Evolutionary conservation across 208 protist genomes (phyloP).

Genomic region (Trichomonas gallinae): DNA sequence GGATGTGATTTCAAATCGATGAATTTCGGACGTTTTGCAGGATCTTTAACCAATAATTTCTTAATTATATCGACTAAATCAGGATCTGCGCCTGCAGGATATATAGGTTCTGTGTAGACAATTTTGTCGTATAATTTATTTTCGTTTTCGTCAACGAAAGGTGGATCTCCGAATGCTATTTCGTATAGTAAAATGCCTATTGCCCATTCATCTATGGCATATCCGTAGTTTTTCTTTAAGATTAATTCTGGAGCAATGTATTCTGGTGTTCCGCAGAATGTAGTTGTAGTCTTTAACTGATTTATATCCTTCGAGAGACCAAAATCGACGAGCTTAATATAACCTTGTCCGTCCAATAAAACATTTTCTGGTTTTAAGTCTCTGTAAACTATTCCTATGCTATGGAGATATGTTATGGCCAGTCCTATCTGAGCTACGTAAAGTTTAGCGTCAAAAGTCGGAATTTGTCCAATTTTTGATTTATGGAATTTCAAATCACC

Average conservation of each 20-base stretch:
- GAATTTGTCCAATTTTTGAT: constrained; percentile 39
- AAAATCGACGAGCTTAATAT: constrained; percentile 46
- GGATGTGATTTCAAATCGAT: constrained; percentile 39
- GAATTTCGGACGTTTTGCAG: constrained; percentile 3
- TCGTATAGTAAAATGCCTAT: background rate
- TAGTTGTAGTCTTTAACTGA: constrained; percentile 34
- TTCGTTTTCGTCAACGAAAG: background rate
- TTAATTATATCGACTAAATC: background rate
- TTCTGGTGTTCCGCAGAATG: constrained; percentile 57
- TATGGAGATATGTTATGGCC: constrained; percentile 46
- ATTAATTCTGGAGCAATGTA: constrained; percentile 40
- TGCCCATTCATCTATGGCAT: background rate
- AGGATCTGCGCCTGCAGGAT: background rate
- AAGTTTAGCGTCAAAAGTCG: constrained; percentile 38
- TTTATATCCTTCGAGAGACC: constrained; percentile 50
- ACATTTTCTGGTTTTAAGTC: constrained; percentile 55
- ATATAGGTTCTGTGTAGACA: background rate
- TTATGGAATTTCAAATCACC: constrained; percentile 60
- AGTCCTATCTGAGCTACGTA: constrained; percentile 52
- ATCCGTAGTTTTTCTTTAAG: background rate
- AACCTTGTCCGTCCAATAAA: constrained; percentile 43
- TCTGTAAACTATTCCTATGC: constrained; percentile 45
- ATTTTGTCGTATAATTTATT: background rate
- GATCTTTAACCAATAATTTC: background rate
- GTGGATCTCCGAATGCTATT: background rate